Evolutionary conservation across 2,329 filamentous ascomycete genomes (phyloP).

Genomic region (Ophiostoma sp.): DNA sequence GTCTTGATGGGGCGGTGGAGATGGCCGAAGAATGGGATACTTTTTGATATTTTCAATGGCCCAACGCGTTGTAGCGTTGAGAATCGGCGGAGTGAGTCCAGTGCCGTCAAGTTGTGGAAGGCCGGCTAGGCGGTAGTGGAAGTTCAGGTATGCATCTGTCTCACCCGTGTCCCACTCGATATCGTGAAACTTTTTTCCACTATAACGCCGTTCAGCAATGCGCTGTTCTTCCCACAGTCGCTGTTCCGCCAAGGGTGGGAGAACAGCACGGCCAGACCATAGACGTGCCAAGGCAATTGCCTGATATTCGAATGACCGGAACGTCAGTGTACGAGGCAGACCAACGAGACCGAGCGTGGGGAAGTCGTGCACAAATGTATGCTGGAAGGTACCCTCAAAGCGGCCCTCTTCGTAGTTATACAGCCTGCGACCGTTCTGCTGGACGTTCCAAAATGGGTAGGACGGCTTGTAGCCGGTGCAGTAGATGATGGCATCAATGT

Average conservation of each 20-base stretch:
- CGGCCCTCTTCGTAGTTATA: conserved; percentile 52
- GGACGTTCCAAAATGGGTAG: conserved; percentile 68
- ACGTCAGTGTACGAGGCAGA: conserved; percentile 48
- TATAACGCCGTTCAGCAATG: conserved; percentile 33
- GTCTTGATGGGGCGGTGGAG: not conserved
- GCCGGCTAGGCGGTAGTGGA: conserved; percentile 51
- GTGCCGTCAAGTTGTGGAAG: conserved; percentile 49
- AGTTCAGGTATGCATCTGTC: conserved; percentile 49
- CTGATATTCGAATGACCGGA: conserved; percentile 44
- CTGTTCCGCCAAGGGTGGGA: conserved; percentile 45
- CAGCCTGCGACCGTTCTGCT: conserved; percentile 47
- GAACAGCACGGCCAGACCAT: conserved; percentile 40
- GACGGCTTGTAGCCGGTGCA: conserved; percentile 88
- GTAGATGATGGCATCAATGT: conserved; percentile 77
- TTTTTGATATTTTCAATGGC: conserved; percentile 51
- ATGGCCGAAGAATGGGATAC: conserved; percentile 41
- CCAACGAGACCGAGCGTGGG: conserved; percentile 53
- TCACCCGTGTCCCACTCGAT: conserved; percentile 54
- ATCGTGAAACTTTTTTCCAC: conserved; percentile 52
- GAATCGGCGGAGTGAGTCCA: conserved; percentile 48
- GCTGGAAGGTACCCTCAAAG: conserved; percentile 47
- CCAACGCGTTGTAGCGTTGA: conserved; percentile 47
- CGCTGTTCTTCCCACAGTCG: conserved; percentile 49
- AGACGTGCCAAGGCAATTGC: conserved; percentile 41
- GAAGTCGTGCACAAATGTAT: conserved; percentile 54